Evolutionary conservation across 2,329 filamentous ascomycete genomes (phyloP), one percentile per base, ranked within the genome.

Genomic region (Stemphylium lycopersici): DNA sequence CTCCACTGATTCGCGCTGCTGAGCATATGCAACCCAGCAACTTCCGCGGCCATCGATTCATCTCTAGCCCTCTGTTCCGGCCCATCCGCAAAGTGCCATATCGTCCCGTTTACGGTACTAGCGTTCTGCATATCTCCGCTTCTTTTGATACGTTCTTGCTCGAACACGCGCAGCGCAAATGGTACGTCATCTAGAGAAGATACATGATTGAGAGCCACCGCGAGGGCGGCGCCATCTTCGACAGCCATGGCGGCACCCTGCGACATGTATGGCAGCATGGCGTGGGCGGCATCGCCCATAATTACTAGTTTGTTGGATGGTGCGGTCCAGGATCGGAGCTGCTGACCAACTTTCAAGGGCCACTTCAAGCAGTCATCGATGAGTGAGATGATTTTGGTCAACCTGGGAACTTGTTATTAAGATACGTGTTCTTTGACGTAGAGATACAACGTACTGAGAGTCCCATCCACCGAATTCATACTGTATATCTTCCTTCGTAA

Each of bases 141-240:
- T 74, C 68, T 59, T 76, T 80, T 8, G 74, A 80, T 55, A 76
- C 73, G 59, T 79, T 79, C 77, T 78, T 80, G 56, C 70, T 68
- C 73, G 42, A 77, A 82, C 2, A 78, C 53, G 0, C 52, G 11
- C 3, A 82, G 64, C 0, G 75, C 62, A 0, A 77, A 72, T 6
- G 59, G 50, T 0, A 81, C 49, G 26, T 78, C 62, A 0, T 59
- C 43, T 0, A 29, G 11, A 0, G 64, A 60, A 0, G 34, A 38
- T 3, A 79, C 65, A 0, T 72, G 57, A 11, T 55, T 60, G 3
- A 81, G 58, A 0, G 68, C 68, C 3, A 55, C 76, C 1, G 87
- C 87, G 0, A 90, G 72, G 0, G 87, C 85, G 0, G 86, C 85
- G 0, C 86, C 87, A 48, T 90, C 87, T 66, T 90, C 87, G 0